Base-by-base conservation (phyloP, 169 alveolate genomes). In the Cystoisospora suis region DNA sequence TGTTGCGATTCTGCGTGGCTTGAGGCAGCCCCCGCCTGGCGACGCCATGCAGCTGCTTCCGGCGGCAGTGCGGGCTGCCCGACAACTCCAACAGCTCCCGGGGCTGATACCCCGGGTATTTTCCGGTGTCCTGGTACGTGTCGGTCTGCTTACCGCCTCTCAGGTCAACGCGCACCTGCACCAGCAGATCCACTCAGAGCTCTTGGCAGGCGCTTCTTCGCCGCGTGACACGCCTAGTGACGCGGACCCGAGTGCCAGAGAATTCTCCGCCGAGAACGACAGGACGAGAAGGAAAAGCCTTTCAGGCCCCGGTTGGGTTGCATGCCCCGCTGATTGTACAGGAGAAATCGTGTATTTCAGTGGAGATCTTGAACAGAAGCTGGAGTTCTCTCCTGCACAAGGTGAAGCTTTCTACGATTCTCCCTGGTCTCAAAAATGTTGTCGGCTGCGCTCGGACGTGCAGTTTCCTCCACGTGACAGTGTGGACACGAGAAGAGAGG, bases 81-180 rank as follows among this genome's bases (percentile, higher is more conserved):
- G n/a, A n/a, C n/a, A n/a, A n/a, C n/a, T n/a, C n/a, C n/a, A n/a
- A n/a, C n/a, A n/a, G n/a, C n/a, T n/a, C n/a, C n/a, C n/a, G n/a
- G n/a, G n/a, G n/a, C n/a, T n/a, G n/a, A n/a, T n/a, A n/a, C n/a
- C n/a, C n/a, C n/a, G n/a, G n/a, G n/a, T n/a, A n/a, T n/a, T n/a
- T n/a, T n/a, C n/a, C n/a, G n/a, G n/a, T n/a, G n/a, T n/a, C n/a
- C n/a, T n/a, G n/a, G n/a, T n/a, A n/a, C n/a, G n/a, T n/a, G n/a
- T n/a, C n/a, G n/a, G n/a, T n/a, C n/a, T n/a, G n/a, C n/a, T n/a
- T n/a, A n/a, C n/a, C n/a, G 75, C 0, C 32, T 36, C 47, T 6
- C 75, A 81, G 88, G 42, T 81, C 49, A 81, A 81, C 40, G 88
- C 88, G 20, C 75, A 49, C n/a, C 88, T 81, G 27, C 88, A 81